A percentile compares a stretch with the other conserved stretches of the same genome.
phyloP scores from a whole-genome alignment of 2,329 filamentous ascomycete species.

The Alternaria conjuncta region DNA sequence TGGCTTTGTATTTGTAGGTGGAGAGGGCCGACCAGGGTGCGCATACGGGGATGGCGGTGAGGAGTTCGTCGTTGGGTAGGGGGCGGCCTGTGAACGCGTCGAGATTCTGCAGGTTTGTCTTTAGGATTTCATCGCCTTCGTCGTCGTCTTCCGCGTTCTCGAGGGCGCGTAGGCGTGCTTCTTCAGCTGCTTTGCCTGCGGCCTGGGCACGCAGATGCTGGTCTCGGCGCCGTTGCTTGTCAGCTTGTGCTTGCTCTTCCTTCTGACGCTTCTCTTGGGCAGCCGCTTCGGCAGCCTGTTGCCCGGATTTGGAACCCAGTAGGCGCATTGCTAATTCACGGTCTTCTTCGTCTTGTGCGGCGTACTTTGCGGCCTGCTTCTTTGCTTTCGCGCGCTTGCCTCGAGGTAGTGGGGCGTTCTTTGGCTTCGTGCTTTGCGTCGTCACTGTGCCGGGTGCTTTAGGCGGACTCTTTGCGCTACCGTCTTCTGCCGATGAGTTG shows the following conservation, averaged over 20 bases:
- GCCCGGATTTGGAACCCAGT: constrained; percentile 77
- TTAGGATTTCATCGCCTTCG: constrained; percentile 64
- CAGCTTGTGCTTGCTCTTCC: constrained; percentile 74
- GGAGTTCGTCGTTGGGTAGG: constrained; percentile 79
- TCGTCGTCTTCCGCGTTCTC: constrained; percentile 54
- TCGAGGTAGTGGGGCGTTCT: constrained; percentile 55
- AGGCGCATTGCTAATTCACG: constrained; percentile 81
- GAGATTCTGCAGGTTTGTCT: constrained; percentile 51
- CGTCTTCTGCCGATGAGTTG: constrained; percentile 31
- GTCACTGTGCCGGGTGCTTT: constrained; percentile 36
- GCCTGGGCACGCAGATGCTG: constrained; percentile 81
- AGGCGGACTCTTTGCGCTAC: constrained; percentile 14
- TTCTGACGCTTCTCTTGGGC: constrained; percentile 69
- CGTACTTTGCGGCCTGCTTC: constrained; percentile 89
- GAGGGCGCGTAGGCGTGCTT: constrained; percentile 60
- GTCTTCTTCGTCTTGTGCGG: constrained; percentile 93
- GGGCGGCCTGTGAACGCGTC: constrained; percentile 80
- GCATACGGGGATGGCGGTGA: constrained; percentile 68
- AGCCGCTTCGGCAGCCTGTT: constrained; percentile 68
- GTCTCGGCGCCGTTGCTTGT: constrained; percentile 75
- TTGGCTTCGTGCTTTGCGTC: constrained; percentile 36
- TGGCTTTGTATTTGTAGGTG: constrained; percentile 90
- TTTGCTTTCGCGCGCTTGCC: constrained; percentile 85
- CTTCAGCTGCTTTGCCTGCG: constrained; percentile 78
- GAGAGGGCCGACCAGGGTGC: constrained; percentile 68